A percentile compares a stretch with the other conserved stretches of the same genome.
phyloP scores from a whole-genome alignment of 1,284 basidiomycete species.

The Sporisorium exsertum region DNA sequence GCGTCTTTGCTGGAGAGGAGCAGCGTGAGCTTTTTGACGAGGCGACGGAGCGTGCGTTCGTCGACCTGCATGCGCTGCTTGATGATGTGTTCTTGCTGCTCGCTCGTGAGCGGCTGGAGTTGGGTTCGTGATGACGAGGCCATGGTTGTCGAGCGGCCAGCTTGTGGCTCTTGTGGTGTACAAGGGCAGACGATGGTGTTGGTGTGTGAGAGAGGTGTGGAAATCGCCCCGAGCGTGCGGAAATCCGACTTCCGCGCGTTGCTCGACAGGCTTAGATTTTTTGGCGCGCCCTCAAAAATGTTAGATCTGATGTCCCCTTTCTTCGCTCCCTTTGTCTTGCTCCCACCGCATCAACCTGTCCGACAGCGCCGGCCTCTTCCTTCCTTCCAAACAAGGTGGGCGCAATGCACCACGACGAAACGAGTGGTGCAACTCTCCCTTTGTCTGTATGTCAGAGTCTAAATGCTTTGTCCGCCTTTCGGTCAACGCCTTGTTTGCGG shows the following conservation, averaged over 20 bases:
- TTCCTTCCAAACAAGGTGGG: neutral
- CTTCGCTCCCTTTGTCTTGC: neutral
- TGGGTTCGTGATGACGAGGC: conserved; percentile 25
- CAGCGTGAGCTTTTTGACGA: conserved; percentile 41
- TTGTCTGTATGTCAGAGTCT: neutral
- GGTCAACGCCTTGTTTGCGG: conserved; percentile 1
- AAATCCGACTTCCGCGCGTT: conserved; percentile 13
- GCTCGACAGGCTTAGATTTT: neutral
- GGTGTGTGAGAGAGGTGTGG: neutral
- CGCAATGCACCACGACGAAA: too few species aligned
- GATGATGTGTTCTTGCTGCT: conserved; percentile 44
- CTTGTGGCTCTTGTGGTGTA: too few species aligned
- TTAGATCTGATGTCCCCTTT: neutral
- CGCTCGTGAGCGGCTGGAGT: conserved; percentile 34
- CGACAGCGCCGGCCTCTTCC: conserved; percentile 6
- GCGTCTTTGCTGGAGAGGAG: conserved; percentile 23
- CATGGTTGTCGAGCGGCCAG: conserved; percentile 1
- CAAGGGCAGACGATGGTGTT: neutral
- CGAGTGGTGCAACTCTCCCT: neutral
- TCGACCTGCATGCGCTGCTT: conserved; percentile 45
- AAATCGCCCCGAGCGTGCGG: neutral
- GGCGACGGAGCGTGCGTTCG: conserved; percentile 32
- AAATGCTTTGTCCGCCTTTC: conserved; percentile 7
- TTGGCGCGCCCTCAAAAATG: neutral
- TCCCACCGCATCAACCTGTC: conserved; percentile 2